A percentile compares a stretch with the other conserved stretches of the same genome.
These are phyloP conservation scores for Dacryopinax primogenitus DNA, from an alignment of 768 basidiomycete genomes.

Conservation along the genomic window DNA sequence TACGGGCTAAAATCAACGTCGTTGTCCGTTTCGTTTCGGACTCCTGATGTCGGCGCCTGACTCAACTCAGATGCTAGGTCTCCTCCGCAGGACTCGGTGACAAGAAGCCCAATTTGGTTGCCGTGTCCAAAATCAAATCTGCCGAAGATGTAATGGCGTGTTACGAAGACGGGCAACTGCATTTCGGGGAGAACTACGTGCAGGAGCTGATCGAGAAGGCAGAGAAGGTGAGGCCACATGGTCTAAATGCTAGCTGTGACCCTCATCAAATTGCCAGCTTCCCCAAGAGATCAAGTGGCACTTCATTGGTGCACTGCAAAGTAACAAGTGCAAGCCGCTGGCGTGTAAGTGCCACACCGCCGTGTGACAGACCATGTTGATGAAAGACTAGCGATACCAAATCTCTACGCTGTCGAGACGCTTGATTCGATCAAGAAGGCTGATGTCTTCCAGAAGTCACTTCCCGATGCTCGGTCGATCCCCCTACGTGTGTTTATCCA, in stretches of 20 bases:
- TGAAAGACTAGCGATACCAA: constrained; percentile 55
- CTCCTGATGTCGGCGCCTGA: not conserved
- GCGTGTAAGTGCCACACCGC: constrained; percentile 43
- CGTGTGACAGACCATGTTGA: not conserved
- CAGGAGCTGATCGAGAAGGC: constrained; percentile 87
- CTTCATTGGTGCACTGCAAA: constrained; percentile 87
- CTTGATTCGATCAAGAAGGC: constrained; percentile 72
- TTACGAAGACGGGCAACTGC: constrained; percentile 65
- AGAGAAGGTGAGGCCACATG: constrained; percentile 36
- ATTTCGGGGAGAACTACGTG: constrained; percentile 98
- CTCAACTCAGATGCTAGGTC: constrained; percentile 38
- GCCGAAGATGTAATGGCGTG: constrained; percentile 73
- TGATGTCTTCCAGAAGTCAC: constrained; percentile 58
- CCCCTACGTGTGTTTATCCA: constrained; percentile 79
- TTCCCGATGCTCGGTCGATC: constrained; percentile 40
- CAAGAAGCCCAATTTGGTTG: constrained; percentile 44
- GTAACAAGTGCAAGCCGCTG: constrained; percentile 83
- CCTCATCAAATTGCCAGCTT: constrained; percentile 39
- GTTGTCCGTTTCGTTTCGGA: constrained; percentile 12
- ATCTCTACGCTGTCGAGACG: constrained; percentile 78
- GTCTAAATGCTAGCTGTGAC: not conserved
- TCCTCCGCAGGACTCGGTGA: constrained; percentile 42
- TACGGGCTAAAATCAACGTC: constrained; percentile 14
- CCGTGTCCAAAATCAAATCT: constrained; percentile 90
- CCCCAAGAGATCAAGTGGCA: constrained; percentile 87